Evolutionary conservation across 176 grass and related monocot species (phyloP), one percentile per base, ranked within the genome.

Genomic region (Tillandsia leiboldiana): DNA sequence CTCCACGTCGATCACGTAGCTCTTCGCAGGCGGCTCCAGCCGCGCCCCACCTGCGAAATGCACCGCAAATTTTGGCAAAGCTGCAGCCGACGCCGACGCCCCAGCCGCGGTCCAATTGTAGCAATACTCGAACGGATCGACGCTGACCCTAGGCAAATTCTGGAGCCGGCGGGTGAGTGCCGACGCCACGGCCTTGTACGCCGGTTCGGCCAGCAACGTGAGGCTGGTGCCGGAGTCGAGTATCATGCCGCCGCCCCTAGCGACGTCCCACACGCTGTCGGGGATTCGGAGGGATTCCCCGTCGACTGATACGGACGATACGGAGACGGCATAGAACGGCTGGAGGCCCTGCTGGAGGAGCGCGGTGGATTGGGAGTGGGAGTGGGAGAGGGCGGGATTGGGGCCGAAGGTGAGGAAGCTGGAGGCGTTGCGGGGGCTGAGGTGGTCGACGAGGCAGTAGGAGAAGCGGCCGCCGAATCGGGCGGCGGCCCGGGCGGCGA

Each of bases 191-290:
- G 51, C 64, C 3, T 48, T 12, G 73, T 97, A 97, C 8, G 81
- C 83, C 20, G 82, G 61, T 42, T 80, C 50, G 51, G 69, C 53
- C 26, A 97, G 79, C 13, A 51, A 14, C 10, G 89, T 83, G 33
- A 97, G 0, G 23, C 83, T 87, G 24, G 93, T 87, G 57, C 93
- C 89, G 0, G 93, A 90, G 81, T 97, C 93, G n/a, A 97, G 49
- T 67, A 92, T 48, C 7, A 81, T 29, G 15, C 93, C 93, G 23
- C 65, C 83, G 12, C 80, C 69, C 1, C 17, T 22, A 0, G 50
- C 68, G 53, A 82, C 69, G 65, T 90, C 59, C 86, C 84, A 92
- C 20, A 90, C 81, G 67, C 77, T 76, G 3, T 52, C 53, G 0
- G 89, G 82, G 50, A 97, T 79, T 68, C 72, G 68, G 0, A 97